These are phyloP conservation scores for Microsporum canis DNA, from an alignment of 2,329 filamentous ascomycete genomes.

Conservation along the genomic window DNA sequence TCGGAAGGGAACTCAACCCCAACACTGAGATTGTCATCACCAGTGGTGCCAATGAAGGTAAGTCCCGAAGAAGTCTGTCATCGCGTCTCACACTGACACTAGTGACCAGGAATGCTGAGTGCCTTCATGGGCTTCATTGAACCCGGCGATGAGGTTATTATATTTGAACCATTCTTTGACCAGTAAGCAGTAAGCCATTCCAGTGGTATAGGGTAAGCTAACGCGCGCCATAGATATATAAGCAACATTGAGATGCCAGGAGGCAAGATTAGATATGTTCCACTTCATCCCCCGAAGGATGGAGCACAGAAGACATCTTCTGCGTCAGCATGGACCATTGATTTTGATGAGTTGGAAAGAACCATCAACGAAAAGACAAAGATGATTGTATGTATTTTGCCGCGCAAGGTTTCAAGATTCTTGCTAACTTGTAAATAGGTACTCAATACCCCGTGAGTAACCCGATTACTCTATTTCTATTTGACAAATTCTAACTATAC, in stretches of 20 bases:
- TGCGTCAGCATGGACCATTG: constrained; percentile 75
- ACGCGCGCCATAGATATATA: constrained; percentile 54
- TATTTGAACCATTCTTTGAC: constrained; percentile 98
- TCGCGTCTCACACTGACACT: background rate
- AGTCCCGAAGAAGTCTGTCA: background rate
- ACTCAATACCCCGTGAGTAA: constrained; percentile 40
- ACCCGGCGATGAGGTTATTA: constrained; percentile 85
- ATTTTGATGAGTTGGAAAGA: constrained; percentile 69
- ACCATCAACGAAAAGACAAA: constrained; percentile 79
- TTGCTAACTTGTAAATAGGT: constrained; percentile 22
- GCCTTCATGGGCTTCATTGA: constrained; percentile 98
- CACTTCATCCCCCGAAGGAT: constrained; percentile 76
- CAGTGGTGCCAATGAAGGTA: constrained; percentile 49
- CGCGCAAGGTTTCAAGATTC: constrained; percentile 2
- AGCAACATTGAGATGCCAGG: constrained; percentile 98
- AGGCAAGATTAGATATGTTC: constrained; percentile 87
- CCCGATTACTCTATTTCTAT: background rate
- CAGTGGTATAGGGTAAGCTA: background rate
- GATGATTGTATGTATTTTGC: constrained; percentile 66
- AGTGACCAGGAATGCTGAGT: constrained; percentile 63
- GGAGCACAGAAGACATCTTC: constrained; percentile 71
- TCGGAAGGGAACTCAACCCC: constrained; percentile 69
- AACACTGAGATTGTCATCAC: constrained; percentile 93
- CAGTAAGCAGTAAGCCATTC: constrained; percentile 48
- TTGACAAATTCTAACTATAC: background rate